These are phyloP conservation scores for Aspergillus sp. DNA, from an alignment of 2,329 filamentous ascomycete species.

Conservation along the genomic window DNA sequence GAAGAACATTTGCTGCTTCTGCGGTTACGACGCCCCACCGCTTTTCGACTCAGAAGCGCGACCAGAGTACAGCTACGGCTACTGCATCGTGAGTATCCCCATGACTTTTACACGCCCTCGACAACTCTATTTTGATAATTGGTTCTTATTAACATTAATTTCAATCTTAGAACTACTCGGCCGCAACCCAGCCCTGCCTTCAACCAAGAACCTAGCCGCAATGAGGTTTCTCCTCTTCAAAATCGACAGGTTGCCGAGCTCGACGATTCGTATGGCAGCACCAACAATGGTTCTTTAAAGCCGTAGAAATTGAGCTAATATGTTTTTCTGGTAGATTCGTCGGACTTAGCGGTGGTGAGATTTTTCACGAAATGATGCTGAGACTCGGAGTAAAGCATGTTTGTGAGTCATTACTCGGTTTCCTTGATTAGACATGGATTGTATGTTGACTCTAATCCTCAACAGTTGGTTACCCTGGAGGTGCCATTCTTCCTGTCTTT, in stretches of 20 bases:
- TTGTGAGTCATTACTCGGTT: slow-evolving; percentile 61
- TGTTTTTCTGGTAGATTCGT: slow-evolving; percentile 65
- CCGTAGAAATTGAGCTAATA: slow-evolving; percentile 9
- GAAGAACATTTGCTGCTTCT: slow-evolving; percentile 46
- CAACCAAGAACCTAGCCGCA: slow-evolving; percentile 54
- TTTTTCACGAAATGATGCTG: slow-evolving; percentile 99
- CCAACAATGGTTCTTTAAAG: neutral
- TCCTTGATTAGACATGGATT: neutral
- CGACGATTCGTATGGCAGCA: slow-evolving; percentile 73
- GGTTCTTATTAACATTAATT: slow-evolving; percentile 16
- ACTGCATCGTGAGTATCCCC: slow-evolving; percentile 54
- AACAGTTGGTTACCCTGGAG: slow-evolving; percentile 83
- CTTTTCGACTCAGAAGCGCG: slow-evolving; percentile 44
- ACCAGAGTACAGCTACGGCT: slow-evolving; percentile 50
- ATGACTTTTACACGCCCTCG: neutral
- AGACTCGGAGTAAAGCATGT: slow-evolving; percentile 88
- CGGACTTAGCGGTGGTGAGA: slow-evolving; percentile 91
- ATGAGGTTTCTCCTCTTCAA: slow-evolving; percentile 68
- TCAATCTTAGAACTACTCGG: slow-evolving; percentile 52
- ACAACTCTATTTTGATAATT: neutral
- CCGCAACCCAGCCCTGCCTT: slow-evolving; percentile 63
- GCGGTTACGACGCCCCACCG: slow-evolving; percentile 49
- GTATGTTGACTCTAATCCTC: slow-evolving; percentile 6
- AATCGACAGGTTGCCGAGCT: slow-evolving; percentile 62
- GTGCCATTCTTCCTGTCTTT: slow-evolving; percentile 95